phyloP scores from a whole-genome alignment of 345 rosid species.

The Sisymbrium altissimum region DNA sequence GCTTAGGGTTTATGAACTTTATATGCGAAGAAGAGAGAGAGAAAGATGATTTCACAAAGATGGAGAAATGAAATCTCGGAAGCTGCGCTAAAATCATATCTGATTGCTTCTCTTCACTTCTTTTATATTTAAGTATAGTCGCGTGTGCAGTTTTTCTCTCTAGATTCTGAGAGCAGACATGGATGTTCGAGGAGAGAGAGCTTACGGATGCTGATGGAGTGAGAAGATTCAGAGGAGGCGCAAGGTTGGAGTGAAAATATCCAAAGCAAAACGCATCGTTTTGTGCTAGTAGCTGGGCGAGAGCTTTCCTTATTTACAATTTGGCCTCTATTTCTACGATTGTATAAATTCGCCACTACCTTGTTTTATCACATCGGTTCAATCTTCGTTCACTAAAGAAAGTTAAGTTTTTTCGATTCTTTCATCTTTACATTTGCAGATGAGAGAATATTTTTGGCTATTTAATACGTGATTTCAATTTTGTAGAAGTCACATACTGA shows the following conservation, averaged over 20 bases:
- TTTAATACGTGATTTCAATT: too few relatives aligned
- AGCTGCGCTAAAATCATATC: slow-evolving; percentile 44
- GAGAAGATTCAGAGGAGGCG: neutral
- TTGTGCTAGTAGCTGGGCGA: neutral
- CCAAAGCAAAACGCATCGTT: slow-evolving; percentile 33
- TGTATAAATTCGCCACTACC: too few relatives aligned
- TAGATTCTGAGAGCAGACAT: slow-evolving; percentile 28
- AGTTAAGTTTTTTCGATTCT: too few relatives aligned
- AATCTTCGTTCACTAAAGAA: too few relatives aligned
- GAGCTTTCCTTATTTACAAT: neutral
- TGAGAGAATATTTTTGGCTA: too few relatives aligned
- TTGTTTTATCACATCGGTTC: too few relatives aligned
- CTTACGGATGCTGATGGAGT: slow-evolving; percentile 8
- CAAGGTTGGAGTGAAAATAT: slow-evolving; percentile 10
- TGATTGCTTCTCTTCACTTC: neutral
- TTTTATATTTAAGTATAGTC: neutral
- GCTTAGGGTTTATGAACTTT: slow-evolving; percentile 35
- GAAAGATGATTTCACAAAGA: slow-evolving; percentile 33
- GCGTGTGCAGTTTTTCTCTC: neutral
- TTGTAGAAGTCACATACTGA: too few relatives aligned
- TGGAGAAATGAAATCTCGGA: slow-evolving; percentile 42
- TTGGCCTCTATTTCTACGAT: neutral
- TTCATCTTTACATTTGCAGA: too few relatives aligned
- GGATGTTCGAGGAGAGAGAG: slow-evolving; percentile 8
- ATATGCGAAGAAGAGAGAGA: slow-evolving; percentile 26